These are phyloP conservation scores for Coemansia sp. DNA, from an alignment of 192 early-diverging fungal species.

Conservation along the genomic window DNA sequence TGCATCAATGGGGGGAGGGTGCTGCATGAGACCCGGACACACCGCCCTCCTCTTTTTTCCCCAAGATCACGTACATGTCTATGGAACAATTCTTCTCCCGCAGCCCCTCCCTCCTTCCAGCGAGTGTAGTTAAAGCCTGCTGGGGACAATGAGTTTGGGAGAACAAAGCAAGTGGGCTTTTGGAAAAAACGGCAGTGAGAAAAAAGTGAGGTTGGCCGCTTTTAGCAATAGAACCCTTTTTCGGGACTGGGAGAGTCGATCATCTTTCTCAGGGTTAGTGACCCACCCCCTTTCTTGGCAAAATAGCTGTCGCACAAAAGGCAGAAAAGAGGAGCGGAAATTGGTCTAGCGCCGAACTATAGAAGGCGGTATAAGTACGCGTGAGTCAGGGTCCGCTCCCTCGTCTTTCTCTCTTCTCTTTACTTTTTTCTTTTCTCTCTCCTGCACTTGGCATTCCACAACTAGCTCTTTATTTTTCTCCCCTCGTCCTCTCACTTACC, in stretches of 20 bases:
- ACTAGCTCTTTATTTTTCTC: not conserved
- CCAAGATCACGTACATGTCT: conserved; percentile 13
- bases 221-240: conserved; percentile 2
- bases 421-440: not conserved
- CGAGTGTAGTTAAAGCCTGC: not conserved
- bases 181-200: not conserved
- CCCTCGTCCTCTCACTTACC: not conserved
- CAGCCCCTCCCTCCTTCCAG: not conserved
- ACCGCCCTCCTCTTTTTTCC: not conserved
- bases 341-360: conserved; percentile 2
- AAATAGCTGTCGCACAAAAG: not conserved
- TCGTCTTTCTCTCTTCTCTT: not conserved
- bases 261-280: not conserved
- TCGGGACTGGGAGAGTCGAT: conserved; percentile 6
- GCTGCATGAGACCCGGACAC: conserved; percentile 5
- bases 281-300: not conserved
- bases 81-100: conserved; percentile 3
- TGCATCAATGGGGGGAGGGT: conserved; percentile 2
- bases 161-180: conserved; percentile 3
- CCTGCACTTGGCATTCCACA: not conserved
- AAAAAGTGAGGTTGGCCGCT: not conserved
- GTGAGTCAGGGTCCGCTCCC: not conserved
- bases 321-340: not conserved
- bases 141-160: not conserved
- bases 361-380: not conserved